phyloP scores from a whole-genome alignment of 208 protist species.

The Leishmania lainsoni region DNA sequence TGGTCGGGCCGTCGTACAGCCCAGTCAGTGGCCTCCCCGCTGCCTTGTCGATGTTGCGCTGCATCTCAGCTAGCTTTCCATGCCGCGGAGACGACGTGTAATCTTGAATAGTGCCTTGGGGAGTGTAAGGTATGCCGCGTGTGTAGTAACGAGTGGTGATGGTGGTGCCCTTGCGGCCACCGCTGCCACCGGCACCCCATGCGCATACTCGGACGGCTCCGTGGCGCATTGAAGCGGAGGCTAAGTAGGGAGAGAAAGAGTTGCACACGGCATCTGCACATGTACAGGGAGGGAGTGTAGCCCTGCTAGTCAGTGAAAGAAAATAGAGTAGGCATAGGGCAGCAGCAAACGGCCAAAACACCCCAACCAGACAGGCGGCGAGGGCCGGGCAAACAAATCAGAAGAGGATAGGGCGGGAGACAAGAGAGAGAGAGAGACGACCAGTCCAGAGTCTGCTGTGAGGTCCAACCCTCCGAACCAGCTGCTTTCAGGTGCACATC shows the following conservation, averaged over 20 bases:
- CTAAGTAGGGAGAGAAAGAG: background rate
- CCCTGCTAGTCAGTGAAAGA: background rate
- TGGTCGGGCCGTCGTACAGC: constrained; percentile 56
- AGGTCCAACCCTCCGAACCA: background rate
- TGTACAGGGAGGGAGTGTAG: background rate
- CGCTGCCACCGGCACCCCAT: background rate
- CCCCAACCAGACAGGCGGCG: background rate
- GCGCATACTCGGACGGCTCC: background rate
- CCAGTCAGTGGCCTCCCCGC: constrained; percentile 39
- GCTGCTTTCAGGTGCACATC: background rate
- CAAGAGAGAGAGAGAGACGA: background rate
- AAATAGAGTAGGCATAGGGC: background rate
- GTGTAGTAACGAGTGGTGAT: constrained; percentile 26
- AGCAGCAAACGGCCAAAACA: background rate
- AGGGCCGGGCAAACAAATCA: background rate
- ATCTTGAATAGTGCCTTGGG: constrained; percentile 69
- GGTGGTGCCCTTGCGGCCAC: background rate
- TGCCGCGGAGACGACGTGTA: constrained; percentile 66
- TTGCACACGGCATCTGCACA: background rate
- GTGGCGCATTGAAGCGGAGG: background rate
- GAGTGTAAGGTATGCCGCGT: constrained; percentile 66
- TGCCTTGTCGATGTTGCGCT: constrained; percentile 50
- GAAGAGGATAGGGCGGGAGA: background rate
- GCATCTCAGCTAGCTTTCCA: constrained; percentile 47
- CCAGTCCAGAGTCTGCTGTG: background rate